A percentile compares a stretch with the other conserved stretches of the same genome.
Evolutionary conservation across 148 eudicot species (phyloP).

Genomic region (Vaccinium darrowii): DNA sequence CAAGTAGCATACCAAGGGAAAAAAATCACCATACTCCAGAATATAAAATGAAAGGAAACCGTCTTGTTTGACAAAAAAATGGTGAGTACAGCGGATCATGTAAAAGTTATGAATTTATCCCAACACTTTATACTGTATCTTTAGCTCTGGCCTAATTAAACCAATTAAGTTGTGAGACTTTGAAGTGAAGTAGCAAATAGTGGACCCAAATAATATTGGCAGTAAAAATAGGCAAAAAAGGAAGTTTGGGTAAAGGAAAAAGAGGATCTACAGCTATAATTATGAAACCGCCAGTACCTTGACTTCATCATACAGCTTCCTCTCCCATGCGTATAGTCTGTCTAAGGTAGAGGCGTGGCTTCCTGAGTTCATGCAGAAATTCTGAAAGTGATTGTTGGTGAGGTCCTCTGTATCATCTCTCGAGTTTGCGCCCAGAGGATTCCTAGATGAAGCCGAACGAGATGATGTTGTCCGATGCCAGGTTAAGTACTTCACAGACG

Average conservation of each 20-base stretch:
- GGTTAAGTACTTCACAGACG: constrained; percentile 70
- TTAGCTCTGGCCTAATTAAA: background rate
- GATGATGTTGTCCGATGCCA: constrained; percentile 91
- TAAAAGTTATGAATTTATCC: background rate
- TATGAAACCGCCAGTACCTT: constrained; percentile 54
- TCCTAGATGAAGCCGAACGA: constrained; percentile 72
- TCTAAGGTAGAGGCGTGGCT: constrained; percentile 95
- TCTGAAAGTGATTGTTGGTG: constrained; percentile 56
- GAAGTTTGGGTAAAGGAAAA: background rate
- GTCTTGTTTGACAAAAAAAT: background rate
- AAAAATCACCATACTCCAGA: background rate
- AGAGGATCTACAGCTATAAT: background rate
- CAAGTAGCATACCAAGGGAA: background rate
- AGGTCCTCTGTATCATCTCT: constrained; percentile 66
- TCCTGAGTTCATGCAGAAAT: constrained; percentile 71
- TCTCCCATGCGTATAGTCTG: constrained; percentile 93
- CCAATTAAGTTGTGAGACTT: background rate
- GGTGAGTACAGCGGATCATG: background rate
- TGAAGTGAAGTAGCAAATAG: too few species aligned
- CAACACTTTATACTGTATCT: background rate
- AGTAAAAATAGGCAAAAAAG: background rate
- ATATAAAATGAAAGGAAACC: background rate
- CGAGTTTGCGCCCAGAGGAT: constrained; percentile 56
- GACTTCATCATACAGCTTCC: constrained; percentile 90
- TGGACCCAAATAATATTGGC: background rate